These are phyloP conservation scores for Dentipellis fragilis DNA, from an alignment of 768 basidiomycete genomes.

Conservation along the genomic window DNA sequence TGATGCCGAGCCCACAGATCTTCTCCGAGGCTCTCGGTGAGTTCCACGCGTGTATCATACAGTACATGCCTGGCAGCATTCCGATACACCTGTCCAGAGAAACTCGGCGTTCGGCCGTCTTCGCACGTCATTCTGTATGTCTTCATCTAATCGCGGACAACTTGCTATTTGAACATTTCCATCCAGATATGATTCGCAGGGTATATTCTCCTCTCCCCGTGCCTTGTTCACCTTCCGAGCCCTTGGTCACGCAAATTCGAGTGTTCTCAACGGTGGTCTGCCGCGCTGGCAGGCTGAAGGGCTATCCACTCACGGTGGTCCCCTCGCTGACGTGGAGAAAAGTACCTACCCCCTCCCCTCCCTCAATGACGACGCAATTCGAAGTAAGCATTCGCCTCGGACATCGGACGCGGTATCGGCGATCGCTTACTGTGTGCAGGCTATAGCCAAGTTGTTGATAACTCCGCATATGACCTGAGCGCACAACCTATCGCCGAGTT, in stretches of 20 bases:
- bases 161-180: background rate
- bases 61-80: background rate
- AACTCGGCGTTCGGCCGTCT: slow-evolving; percentile 58
- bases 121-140: slow-evolving; percentile 76
- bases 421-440: slow-evolving; percentile 28
- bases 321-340: slow-evolving; percentile 15
- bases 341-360: slow-evolving; percentile 42
- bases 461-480: slow-evolving; percentile 41
- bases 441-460: slow-evolving; percentile 74
- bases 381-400: slow-evolving; percentile 1
- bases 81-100: slow-evolving; percentile 30
- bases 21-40: slow-evolving; percentile 79
- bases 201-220: slow-evolving; percentile 87
- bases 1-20: slow-evolving; percentile 68
- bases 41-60: slow-evolving; percentile 17
- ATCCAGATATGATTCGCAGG: slow-evolving; percentile 76
- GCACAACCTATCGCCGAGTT: slow-evolving; percentile 43
- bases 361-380: slow-evolving; percentile 30
- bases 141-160: background rate
- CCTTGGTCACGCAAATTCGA: slow-evolving; percentile 81
- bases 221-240: slow-evolving; percentile 91
- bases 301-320: slow-evolving; percentile 35
- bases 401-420: background rate
- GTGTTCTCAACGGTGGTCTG: slow-evolving; percentile 88
- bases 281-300: slow-evolving; percentile 71